These are phyloP conservation scores for Reticulascus tulasneorum DNA, from an alignment of 2,329 filamentous ascomycete genomes.

Conservation along the genomic window DNA sequence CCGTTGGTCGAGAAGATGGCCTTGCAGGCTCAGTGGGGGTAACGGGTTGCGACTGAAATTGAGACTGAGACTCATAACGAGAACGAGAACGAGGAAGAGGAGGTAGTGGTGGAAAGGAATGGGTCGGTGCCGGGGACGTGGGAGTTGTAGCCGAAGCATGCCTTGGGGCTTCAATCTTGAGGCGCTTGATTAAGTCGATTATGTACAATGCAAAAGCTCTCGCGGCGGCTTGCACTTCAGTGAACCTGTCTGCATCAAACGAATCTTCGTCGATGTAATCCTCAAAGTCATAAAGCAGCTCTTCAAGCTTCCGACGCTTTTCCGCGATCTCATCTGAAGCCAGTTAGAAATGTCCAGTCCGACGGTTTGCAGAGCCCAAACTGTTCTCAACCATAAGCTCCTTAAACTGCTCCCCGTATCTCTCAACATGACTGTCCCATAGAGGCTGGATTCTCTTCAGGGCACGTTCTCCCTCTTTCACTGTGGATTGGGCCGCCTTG, in stretches of 20 bases:
- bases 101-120: slow-evolving; percentile 9
- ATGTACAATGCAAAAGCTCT: slow-evolving; percentile 36
- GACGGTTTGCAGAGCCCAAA: not conserved
- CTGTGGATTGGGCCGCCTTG: slow-evolving; percentile 27
- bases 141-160: not conserved
- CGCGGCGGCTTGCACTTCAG: slow-evolving; percentile 33
- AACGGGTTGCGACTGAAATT: too few species aligned
- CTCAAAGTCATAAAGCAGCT: slow-evolving; percentile 40
- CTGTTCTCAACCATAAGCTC: slow-evolving; percentile 30
- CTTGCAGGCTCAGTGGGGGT: too few species aligned
- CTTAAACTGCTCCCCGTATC: slow-evolving; percentile 31
- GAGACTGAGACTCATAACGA: too few species aligned
- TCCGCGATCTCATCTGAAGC: slow-evolving; percentile 23
- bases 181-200: slow-evolving; percentile 30
- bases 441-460: slow-evolving; percentile 31
- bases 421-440: slow-evolving; percentile 32
- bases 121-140: slow-evolving; percentile 2
- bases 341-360: not conserved
- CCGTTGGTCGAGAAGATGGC: not conserved
- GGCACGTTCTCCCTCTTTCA: slow-evolving; percentile 33
- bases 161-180: slow-evolving; percentile 6
- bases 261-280: slow-evolving; percentile 34
- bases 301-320: slow-evolving; percentile 28
- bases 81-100: slow-evolving; percentile 10
- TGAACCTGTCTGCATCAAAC: slow-evolving; percentile 31